Evolutionary conservation across 805 yeast species (phyloP).

Genomic region (Nakazawaea holstii): DNA sequence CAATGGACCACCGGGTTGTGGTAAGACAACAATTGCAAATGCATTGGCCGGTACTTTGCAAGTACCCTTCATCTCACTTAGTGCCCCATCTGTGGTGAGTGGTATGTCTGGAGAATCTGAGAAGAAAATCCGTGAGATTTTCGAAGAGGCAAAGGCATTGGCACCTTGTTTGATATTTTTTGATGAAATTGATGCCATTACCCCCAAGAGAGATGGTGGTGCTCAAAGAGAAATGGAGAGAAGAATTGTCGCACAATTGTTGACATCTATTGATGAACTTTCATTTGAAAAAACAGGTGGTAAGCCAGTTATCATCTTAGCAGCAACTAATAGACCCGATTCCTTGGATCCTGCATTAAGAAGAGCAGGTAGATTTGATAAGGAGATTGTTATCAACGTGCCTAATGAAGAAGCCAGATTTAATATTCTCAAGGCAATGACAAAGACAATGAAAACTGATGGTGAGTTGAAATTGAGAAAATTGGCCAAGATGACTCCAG

Average conservation of each 20-base stretch:
- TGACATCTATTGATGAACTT: conserved; percentile 92
- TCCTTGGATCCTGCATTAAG: conserved; percentile 90
- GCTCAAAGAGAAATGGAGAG: conserved; percentile 98
- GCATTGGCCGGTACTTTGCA: conserved; percentile 93
- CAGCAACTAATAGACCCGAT: conserved; percentile 97
- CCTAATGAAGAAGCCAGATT: conserved; percentile 83
- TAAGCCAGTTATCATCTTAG: conserved; percentile 88
- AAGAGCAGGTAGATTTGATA: conserved; percentile 94
- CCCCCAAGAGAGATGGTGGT: conserved; percentile 96
- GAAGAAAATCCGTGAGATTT: conserved; percentile 85
- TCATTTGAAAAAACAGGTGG: conserved; percentile 86
- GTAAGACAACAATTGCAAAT: conserved; percentile 93
- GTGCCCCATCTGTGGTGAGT: conserved; percentile 94
- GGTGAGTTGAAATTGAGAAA: conserved; percentile 66
- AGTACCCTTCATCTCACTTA: conserved; percentile 84
- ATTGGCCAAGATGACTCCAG: conserved; percentile 91
- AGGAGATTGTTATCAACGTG: conserved; percentile 92
- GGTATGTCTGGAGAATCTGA: conserved; percentile 99
- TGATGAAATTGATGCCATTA: conserved; percentile 97
- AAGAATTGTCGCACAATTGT: conserved; percentile 90
- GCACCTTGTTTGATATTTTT: conserved; percentile 94
- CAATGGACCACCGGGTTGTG: conserved; percentile 99
- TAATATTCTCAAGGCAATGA: conserved; percentile 71
- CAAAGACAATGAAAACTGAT: conserved; percentile 56
- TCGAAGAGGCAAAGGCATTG: conserved; percentile 82